Evolutionary conservation across 169 alveolate genomes (phyloP), one percentile per base, ranked within the genome.

Genomic region (Blepharisma undulans): DNA sequence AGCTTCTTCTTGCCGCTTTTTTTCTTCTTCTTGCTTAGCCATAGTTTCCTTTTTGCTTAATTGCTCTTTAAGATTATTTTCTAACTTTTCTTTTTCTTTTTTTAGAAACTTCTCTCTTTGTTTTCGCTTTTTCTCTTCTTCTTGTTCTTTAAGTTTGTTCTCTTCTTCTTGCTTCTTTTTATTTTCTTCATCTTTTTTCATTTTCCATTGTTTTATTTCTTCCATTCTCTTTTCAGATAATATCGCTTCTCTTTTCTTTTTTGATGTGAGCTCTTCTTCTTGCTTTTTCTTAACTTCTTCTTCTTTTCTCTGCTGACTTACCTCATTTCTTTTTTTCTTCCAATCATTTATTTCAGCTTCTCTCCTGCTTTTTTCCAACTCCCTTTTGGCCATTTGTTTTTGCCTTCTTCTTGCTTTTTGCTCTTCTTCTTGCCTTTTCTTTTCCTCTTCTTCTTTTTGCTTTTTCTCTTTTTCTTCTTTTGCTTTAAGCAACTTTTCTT

Each of bases 401-500:
- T 32, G 25, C 29, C 30, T 19, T n/a, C n/a, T 27, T 30, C 6
- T 8, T 7, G 29, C 61, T 71, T 71, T 71, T 86, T 71, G 25
- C 27, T n/a, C 84, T 27, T 25, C 61, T 66, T 86, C 84, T 27
- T 22, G 27, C 34, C 27, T 86, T 86, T 86, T 60, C 29, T 60
- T 36, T 71, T 86, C 84, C 14, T 66, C 34, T 71, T 86, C 84
- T 19, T 66, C 84, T 66, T 71, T 60, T 19, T 22, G 29, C 29
- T 29, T 71, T 4, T 22, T 19, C 22, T 86, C 61, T 86, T 66
- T 71, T 71, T 60, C 61, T 10, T 59, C 84, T 60, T 86, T 60
- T 22, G 84, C 84, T 86, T 86, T 71, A 18, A 22, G 25, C 25
- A 66, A 48, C 34, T 71, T 86, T 12, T 60, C 48, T 86, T 86